Conservation (phyloP, 805 yeast species). For the Myxozyma melibiosi region DNA sequence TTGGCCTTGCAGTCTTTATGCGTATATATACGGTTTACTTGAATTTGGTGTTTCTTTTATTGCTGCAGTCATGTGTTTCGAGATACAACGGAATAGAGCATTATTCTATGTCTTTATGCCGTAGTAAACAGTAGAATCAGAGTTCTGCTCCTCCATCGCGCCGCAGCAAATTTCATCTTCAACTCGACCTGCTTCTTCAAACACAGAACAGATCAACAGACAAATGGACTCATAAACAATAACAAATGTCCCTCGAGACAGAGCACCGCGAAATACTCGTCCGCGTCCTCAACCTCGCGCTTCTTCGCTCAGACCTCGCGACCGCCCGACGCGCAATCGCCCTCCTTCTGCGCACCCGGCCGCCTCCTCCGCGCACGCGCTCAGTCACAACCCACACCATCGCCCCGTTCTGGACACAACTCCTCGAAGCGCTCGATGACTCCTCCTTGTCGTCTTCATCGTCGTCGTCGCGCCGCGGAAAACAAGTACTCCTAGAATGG, state of each 20-base stretch:
- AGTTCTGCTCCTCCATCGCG: no score
- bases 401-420: slow-evolving; percentile 22
- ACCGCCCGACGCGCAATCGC: slow-evolving; percentile 15
- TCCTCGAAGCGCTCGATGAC: slow-evolving; percentile 4
- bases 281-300: slow-evolving; percentile 11
- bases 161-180: no score
- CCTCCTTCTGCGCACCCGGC: slow-evolving; percentile 20
- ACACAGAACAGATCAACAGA: no score
- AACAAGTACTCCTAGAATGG: slow-evolving; percentile 16
- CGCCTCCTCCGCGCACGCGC: slow-evolving; percentile 7
- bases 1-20: background rate
- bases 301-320: slow-evolving; percentile 19
- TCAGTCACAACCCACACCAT: slow-evolving; percentile 1
- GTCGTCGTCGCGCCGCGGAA: background rate
- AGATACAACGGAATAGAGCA: no score
- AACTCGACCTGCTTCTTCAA: no score
- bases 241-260: slow-evolving; percentile 5
- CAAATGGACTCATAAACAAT: background rate
- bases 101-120: no score
- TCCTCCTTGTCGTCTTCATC: no score
- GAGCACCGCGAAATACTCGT: slow-evolving; percentile 16
- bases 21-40: background rate
- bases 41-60: no score
- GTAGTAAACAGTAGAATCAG: no score
- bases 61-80: no score